A percentile compares a stretch with the other conserved stretches of the same genome.
These are phyloP conservation scores for Erodium trifolium DNA, from an alignment of 441 rosid genomes.

Conservation along the genomic window DNA sequence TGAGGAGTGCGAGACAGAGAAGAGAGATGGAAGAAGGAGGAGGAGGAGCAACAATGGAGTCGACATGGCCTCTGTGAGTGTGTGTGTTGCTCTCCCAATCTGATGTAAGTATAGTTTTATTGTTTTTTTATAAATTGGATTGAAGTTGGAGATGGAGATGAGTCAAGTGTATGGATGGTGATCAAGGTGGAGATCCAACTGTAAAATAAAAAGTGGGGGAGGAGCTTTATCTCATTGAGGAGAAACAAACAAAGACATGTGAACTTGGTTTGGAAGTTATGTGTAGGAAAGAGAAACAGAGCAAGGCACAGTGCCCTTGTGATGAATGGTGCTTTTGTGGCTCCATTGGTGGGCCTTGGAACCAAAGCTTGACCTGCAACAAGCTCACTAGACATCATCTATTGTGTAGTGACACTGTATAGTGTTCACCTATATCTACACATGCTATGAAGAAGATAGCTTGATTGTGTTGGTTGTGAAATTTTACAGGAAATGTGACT, in stretches of 20 bases:
- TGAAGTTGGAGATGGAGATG: constrained; percentile 14
- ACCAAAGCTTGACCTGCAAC: background rate
- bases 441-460: background rate
- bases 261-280: constrained; percentile 50
- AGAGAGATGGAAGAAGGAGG: constrained; percentile 27
- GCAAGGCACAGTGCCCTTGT: background rate
- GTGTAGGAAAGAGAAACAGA: constrained; percentile 21
- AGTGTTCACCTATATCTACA: background rate
- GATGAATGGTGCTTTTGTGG: background rate
- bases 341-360: background rate
- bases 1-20: constrained; percentile 28
- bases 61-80: background rate
- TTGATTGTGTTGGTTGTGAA: too few relatives aligned
- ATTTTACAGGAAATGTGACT: too few relatives aligned
- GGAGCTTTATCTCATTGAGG: constrained; percentile 30
- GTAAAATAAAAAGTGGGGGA: constrained; percentile 24
- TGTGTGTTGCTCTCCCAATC: too few relatives aligned
- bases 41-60: constrained; percentile 15
- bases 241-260: constrained; percentile 49
- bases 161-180: background rate
- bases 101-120: constrained; percentile 15
- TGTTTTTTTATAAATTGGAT: constrained; percentile 10
- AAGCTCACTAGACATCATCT: background rate
- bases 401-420: background rate
- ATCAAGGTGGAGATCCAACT: constrained; percentile 39